These are phyloP conservation scores for Arabidopsis lyrata DNA, from an alignment of 441 rosid species.

Conservation along the genomic window DNA sequence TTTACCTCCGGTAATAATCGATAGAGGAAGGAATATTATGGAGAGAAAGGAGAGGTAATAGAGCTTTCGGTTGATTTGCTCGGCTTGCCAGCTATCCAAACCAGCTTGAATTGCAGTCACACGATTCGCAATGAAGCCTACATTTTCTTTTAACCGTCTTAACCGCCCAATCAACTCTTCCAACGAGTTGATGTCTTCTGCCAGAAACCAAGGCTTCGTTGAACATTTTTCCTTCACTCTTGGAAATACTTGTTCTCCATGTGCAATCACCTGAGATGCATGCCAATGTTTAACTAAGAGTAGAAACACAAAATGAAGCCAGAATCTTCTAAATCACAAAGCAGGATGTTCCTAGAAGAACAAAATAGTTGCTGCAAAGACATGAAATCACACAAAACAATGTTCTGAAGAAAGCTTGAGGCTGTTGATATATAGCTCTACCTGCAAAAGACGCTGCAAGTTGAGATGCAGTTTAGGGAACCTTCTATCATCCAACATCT, in stretches of 20 bases:
- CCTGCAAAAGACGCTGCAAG: constrained; percentile 94
- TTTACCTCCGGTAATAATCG: constrained; percentile 91
- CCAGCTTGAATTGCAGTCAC: constrained; percentile 90
- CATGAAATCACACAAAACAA: not conserved
- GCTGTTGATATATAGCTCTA: constrained; percentile 39
- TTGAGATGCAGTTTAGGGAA: constrained; percentile 95
- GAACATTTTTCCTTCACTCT: constrained; percentile 90
- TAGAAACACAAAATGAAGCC: not conserved
- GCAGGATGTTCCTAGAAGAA: constrained; percentile 9
- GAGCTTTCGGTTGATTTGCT: constrained; percentile 89
- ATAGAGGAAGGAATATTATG: constrained; percentile 87
- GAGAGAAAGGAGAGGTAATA: constrained; percentile 94
- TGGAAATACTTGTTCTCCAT: constrained; percentile 97
- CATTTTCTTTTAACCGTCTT: constrained; percentile 90
- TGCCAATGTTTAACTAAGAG: constrained; percentile 6
- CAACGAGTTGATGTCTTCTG: constrained; percentile 65
- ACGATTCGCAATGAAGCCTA: constrained; percentile 89
- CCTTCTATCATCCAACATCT: constrained; percentile 92
- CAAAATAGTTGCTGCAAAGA: constrained; percentile 4
- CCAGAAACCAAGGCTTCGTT: constrained; percentile 76
- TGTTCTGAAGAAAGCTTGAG: constrained; percentile 5
- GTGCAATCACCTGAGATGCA: constrained; percentile 79
- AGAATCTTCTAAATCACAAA: not conserved
- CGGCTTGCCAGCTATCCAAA: constrained; percentile 93
- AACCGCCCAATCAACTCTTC: constrained; percentile 88